phyloP scores from a whole-genome alignment of 495 filamentous ascomycete genomes.

The Podospora bellae-mahoneyi region DNA sequence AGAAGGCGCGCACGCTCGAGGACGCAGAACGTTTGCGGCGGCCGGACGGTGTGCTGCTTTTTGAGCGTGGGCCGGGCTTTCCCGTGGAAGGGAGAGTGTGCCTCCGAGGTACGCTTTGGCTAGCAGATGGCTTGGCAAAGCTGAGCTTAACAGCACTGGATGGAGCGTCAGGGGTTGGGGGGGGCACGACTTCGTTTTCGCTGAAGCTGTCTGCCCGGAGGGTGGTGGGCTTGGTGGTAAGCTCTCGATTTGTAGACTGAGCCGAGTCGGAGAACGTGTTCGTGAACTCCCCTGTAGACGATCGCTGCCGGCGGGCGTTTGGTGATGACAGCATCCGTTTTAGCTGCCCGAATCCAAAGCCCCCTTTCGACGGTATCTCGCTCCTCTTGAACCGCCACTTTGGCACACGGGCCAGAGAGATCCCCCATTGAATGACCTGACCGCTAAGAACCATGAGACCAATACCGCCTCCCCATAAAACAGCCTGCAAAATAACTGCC shows the following conservation, averaged over 20 bases:
- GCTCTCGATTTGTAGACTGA: conserved; percentile 21
- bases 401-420: conserved; percentile 81
- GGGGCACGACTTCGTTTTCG: conserved; percentile 10
- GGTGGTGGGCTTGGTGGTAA: conserved; percentile 12
- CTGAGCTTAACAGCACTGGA: conserved; percentile 21
- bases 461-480: conserved; percentile 87
- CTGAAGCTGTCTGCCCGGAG: conserved; percentile 15
- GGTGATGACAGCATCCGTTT: conserved; percentile 29
- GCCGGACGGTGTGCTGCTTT: conserved; percentile 58
- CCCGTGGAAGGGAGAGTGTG: conserved; percentile 50
- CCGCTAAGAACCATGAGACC: conserved; percentile 68
- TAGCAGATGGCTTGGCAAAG: conserved; percentile 12
- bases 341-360: conserved; percentile 25
- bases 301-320: conserved; percentile 29
- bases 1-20: conserved; percentile 64
- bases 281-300: conserved; percentile 16
- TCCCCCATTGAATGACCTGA: conserved; percentile 78
- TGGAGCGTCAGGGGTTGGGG: background rate
- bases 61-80: conserved; percentile 28
- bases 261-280: conserved; percentile 20
- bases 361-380: conserved; percentile 25
- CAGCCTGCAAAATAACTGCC: conserved; percentile 70
- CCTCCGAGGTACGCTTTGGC: conserved; percentile 39
- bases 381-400: conserved; percentile 78
- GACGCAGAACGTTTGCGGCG: conserved; percentile 66